Percentiles rank a stretch among this genome's conserved stretches.
Evolutionary conservation across 2,329 filamentous ascomycete species (phyloP).

Genomic region (Bipolaris zeicola): DNA sequence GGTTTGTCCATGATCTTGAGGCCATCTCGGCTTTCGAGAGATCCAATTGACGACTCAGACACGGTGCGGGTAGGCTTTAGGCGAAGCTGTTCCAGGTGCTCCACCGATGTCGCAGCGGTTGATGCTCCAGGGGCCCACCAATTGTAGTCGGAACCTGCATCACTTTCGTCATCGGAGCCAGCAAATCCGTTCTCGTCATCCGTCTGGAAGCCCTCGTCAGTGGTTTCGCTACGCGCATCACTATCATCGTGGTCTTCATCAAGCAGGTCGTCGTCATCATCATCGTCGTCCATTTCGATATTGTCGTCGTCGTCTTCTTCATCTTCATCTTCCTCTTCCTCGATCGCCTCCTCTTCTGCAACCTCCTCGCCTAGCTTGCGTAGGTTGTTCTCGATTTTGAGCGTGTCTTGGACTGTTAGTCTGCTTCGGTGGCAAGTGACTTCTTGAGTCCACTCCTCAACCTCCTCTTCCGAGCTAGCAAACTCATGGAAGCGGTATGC

Average conservation of each 20-base stretch:
- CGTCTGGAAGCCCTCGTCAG: slow-evolving; percentile 76
- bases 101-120: slow-evolving; percentile 60
- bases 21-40: slow-evolving; percentile 48
- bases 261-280: slow-evolving; percentile 51
- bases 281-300: slow-evolving; percentile 46
- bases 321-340: slow-evolving; percentile 57
- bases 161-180: slow-evolving; percentile 70
- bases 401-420: slow-evolving; percentile 86
- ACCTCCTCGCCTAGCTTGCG: slow-evolving; percentile 85
- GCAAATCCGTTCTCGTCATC: slow-evolving; percentile 77
- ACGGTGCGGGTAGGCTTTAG: slow-evolving; percentile 53
- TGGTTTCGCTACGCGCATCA: slow-evolving; percentile 44
- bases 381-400: slow-evolving; percentile 88
- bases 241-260: slow-evolving; percentile 56
- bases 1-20: slow-evolving; percentile 36
- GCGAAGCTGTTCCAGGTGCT: slow-evolving; percentile 55
- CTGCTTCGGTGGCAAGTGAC: slow-evolving; percentile 67
- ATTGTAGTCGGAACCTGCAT: slow-evolving; percentile 66
- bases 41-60: slow-evolving; percentile 62
- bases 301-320: slow-evolving; percentile 48
- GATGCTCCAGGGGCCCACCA: slow-evolving; percentile 65
- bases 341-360: slow-evolving; percentile 77
- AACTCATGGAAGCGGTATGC: slow-evolving; percentile 84
- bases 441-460: slow-evolving; percentile 91
- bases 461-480: slow-evolving; percentile 79